Base-by-base conservation (phyloP, 2,329 filamentous ascomycete genomes). In the Fusarium sp. region DNA sequence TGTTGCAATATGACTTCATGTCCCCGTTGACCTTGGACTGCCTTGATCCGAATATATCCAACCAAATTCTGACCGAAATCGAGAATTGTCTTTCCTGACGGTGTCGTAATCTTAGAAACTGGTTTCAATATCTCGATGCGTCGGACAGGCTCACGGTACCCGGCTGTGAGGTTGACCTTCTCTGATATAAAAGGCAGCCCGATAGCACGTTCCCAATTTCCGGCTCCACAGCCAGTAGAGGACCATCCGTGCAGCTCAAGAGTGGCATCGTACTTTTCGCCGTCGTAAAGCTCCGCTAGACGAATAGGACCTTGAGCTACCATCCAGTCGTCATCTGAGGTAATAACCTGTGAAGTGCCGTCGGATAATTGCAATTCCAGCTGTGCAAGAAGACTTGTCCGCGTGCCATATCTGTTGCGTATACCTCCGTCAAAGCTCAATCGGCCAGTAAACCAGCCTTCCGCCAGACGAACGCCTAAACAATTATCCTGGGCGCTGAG, bases 51-150 rank as follows among this genome's bases (percentile, higher is more conserved):
- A 4, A 87, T 57, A 64, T 80, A 80, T 1, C 87, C 87, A 0
- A 87, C 86, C 0, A 88, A 70, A 62, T 88, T 88, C 70, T 88
- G 86, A 3, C 85, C 85, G 68, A 88, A 88, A 61, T 88, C 76
- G 18, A 87, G 57, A 1, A 87, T 70, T 0, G 74, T 80, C 63
- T 83, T 83, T 1, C 82, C 81, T 0, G 80, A 78, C 0, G 78
- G 76, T 0, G 80, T 77, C 45, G 63, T 72, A 14, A 77, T 77
- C 33, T 79, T 74, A 14, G 64, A 43, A 8, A 63, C 48, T 11
- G 72, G 79, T 71, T 64, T 78, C 14, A 78, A 23, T 4, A 69
- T 70, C 65, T 72, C 75, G 35, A 43, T 75, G 33, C 74, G 80
- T 15, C 81, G 76, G 1, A 86, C 80, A 1, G 84, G 84, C 4